phyloP scores from a whole-genome alignment of 257 asterid genomes.

The Jasminum sambac region DNA sequence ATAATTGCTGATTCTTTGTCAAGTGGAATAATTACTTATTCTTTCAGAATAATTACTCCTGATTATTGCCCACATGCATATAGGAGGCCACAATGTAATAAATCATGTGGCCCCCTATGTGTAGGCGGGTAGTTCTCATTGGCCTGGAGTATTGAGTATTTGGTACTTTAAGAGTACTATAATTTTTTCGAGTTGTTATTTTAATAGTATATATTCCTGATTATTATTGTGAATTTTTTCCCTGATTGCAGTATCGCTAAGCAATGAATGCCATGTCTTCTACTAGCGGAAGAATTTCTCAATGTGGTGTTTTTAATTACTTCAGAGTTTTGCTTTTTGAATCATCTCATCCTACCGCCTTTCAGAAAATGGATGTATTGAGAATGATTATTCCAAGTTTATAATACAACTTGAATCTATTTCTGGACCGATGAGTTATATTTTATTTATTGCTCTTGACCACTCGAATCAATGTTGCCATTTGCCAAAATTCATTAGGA shows the following conservation, averaged over 20 bases:
- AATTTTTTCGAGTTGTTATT: too few relatives aligned
- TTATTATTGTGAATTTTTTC: not conserved
- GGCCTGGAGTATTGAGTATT: too few relatives aligned
- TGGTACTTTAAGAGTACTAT: too few relatives aligned
- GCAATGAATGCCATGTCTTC: not conserved
- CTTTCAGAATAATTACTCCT: too few relatives aligned
- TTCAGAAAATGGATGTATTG: not conserved
- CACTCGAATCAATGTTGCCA: too few relatives aligned
- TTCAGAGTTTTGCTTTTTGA: not conserved
- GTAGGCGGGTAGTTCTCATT: too few relatives aligned
- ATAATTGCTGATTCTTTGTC: too few relatives aligned
- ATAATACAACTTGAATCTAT: not conserved
- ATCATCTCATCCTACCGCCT: not conserved
- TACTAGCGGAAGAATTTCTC: not conserved
- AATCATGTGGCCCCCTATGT: too few relatives aligned
- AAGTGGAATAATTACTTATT: too few relatives aligned
- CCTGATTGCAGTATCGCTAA: not conserved
- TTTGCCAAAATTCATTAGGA: too few relatives aligned
- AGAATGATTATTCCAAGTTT: not conserved
- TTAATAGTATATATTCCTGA: not conserved
- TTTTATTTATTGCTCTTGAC: not conserved
- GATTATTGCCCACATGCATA: too few relatives aligned
- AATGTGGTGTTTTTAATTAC: not conserved
- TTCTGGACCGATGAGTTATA: slow-evolving; percentile 2
- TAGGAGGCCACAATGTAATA: too few relatives aligned